Evolutionary conservation across 805 yeast genomes (phyloP).

Genomic region (Lipomyces anomalus): DNA sequence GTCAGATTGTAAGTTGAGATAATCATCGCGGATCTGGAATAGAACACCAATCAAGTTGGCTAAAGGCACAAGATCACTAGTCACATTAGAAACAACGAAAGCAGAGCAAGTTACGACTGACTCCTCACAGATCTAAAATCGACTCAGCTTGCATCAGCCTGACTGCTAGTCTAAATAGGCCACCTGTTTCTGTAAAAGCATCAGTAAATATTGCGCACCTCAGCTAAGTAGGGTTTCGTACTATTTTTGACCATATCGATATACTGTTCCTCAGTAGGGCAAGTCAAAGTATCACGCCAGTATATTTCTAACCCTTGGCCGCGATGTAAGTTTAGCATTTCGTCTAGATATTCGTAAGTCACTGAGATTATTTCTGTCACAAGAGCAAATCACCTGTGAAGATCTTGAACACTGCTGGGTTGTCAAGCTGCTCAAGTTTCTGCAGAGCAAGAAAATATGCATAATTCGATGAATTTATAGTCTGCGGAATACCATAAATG

Average conservation of each 20-base stretch:
- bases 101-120: background rate
- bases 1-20: slow-evolving; percentile 55
- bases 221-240: slow-evolving; percentile 12
- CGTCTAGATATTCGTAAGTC: slow-evolving; percentile 52
- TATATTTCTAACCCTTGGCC: slow-evolving; percentile 88
- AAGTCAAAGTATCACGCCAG: slow-evolving; percentile 66
- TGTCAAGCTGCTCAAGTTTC: slow-evolving; percentile 37
- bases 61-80: slow-evolving; percentile 44
- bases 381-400: slow-evolving; percentile 14
- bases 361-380: slow-evolving; percentile 16
- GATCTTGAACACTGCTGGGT: slow-evolving; percentile 20
- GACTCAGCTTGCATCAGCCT: slow-evolving; percentile 48
- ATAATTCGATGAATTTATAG: slow-evolving; percentile 77
- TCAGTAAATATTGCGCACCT: background rate
- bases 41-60: slow-evolving; percentile 75
- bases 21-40: slow-evolving; percentile 84
- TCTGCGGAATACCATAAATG: slow-evolving; percentile 69
- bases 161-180: slow-evolving; percentile 71
- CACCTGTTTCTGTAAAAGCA: slow-evolving; percentile 72
- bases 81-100: background rate
- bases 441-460: slow-evolving; percentile 72
- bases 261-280: slow-evolving; percentile 63
- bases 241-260: slow-evolving; percentile 74
- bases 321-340: slow-evolving; percentile 71
- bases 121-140: slow-evolving; percentile 13